Evolutionary conservation across 768 basidiomycete genomes (phyloP), one percentile per base, ranked within the genome.

Genomic region (Tremella fuciformis): DNA sequence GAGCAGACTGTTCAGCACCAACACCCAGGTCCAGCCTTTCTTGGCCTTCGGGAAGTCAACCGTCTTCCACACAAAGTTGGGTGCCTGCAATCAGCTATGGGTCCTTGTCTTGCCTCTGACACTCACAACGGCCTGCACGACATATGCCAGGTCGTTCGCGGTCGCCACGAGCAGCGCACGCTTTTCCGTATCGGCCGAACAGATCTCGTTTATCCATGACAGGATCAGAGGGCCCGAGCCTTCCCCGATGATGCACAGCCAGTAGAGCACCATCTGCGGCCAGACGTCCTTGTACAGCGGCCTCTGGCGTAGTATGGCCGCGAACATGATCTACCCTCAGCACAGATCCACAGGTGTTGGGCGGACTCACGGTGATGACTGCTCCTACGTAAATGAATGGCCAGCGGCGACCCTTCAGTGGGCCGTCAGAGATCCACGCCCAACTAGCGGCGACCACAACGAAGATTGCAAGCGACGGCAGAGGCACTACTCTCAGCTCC

Each of bases 51-150:
- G 71, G 65, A 68, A 70, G 24, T 66, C 57, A 18, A 48, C 55
- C 3, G 67, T 69, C 42, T 69, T 71, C 72, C 72, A 74, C 6
- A 67, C 65, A 44, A 74, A 71, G 56, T 74, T 71, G 22, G 72
- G 72, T 9, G 64, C 65, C 63, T 65, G 8, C 25, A 19, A 38
- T 11, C 42, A 48, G 48, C 9, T 15, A 13, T 13, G 7, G 55
- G 16, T 24, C 22, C 18, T 4, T 16, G 8, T 54, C 29, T 34
- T 34, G n/a, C n/a, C 29, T 34, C 29, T 11, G 16, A 29, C 13
- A 59, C 66, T 64, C 38, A 67, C 70, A 29, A 70, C 57, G 39
- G 66, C 62, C 49, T 70, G 71, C 3, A 69, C 58, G 18, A 70
- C 66, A 39, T 70, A 69, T 40, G 69, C 69, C 2, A 69, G 52